Evolutionary conservation across 2,329 filamentous ascomycete genomes (phyloP).

Genomic region (Ascochyta lentis): DNA sequence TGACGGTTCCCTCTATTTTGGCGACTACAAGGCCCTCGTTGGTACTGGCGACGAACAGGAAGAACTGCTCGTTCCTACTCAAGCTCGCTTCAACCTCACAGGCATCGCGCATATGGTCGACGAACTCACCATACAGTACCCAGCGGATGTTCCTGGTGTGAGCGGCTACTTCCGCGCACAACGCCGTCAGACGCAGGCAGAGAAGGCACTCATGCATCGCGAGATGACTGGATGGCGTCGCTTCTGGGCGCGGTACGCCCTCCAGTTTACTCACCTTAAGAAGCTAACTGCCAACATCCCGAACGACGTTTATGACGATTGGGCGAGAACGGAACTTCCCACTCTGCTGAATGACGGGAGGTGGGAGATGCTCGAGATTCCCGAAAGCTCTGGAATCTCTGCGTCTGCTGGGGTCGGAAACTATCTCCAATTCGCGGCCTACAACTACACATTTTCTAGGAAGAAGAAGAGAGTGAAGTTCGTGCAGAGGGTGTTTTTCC

Average conservation of each 20-base stretch:
- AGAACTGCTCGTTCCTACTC: conserved; percentile 41
- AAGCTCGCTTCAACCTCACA: conserved; percentile 42
- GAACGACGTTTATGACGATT: conserved; percentile 42
- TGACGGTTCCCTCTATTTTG: conserved; percentile 45
- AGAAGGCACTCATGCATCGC: conserved; percentile 37
- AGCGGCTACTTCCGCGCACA: conserved; percentile 32
- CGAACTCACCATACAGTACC: conserved; percentile 47
- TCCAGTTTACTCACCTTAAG: conserved; percentile 45
- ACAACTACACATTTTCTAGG: conserved; percentile 8
- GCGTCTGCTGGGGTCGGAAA: too few species aligned
- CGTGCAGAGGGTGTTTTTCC: conserved; percentile 45
- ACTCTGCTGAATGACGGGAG: conserved; percentile 31
- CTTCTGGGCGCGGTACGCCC: conserved; percentile 46
- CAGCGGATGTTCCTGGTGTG: conserved; percentile 41
- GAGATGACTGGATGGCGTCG: conserved; percentile 46
- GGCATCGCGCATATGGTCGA: conserved; percentile 45
- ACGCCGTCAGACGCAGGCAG: conserved; percentile 30
- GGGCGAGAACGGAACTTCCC: conserved; percentile 34
- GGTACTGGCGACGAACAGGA: conserved; percentile 33
- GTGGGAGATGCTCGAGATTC: conserved; percentile 44
- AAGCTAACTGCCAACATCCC: conserved; percentile 44
- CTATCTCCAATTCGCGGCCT: too few species aligned
- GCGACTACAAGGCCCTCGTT: conserved; percentile 42
- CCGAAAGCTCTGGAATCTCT: conserved; percentile 22
- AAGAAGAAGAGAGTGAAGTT: conserved; percentile 35